Percentiles rank a stretch among this genome's conserved stretches.
Evolutionary conservation across 2,329 filamentous ascomycete species (phyloP).

Genomic region (Stromatinia cepivora): DNA sequence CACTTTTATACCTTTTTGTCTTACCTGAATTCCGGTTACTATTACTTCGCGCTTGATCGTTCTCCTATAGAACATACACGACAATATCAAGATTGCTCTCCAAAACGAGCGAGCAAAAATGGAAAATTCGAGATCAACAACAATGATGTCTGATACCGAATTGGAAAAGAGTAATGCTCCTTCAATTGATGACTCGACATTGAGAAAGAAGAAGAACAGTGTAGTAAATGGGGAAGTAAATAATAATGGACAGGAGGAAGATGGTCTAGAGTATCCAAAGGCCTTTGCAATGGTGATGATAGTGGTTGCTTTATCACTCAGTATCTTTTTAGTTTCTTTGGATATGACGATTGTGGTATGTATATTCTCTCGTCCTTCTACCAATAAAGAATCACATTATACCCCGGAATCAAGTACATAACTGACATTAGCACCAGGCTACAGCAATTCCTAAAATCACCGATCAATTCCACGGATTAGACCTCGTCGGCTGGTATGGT

Average conservation of each 20-base stretch:
- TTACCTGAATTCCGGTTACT: neutral
- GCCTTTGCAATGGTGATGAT: conserved; percentile 43
- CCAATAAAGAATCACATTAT: neutral
- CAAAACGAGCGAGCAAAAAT: neutral
- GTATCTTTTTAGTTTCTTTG: conserved; percentile 48
- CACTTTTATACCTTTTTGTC: neutral
- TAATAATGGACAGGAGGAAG: conserved; percentile 19
- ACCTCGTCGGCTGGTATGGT: conserved; percentile 58
- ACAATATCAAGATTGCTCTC: neutral
- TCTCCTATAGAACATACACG: neutral
- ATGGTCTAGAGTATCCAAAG: conserved; percentile 36
- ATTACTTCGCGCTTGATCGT: neutral
- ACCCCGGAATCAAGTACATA: neutral
- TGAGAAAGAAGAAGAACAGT: conserved; percentile 31
- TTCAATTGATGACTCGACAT: conserved; percentile 28
- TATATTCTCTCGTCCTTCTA: neutral
- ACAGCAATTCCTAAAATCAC: conserved; percentile 59
- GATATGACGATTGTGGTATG: conserved; percentile 52
- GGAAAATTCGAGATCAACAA: conserved; percentile 5
- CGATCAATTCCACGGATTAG: conserved; percentile 50
- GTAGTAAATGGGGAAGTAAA: conserved; percentile 19
- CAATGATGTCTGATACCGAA: conserved; percentile 23
- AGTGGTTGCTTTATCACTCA: conserved; percentile 49
- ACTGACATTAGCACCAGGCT: conserved; percentile 35
- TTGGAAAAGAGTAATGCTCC: conserved; percentile 28